These are phyloP conservation scores for Chlorella ohadii DNA, from an alignment of 139 green algal genomes.

Conservation along the genomic window DNA sequence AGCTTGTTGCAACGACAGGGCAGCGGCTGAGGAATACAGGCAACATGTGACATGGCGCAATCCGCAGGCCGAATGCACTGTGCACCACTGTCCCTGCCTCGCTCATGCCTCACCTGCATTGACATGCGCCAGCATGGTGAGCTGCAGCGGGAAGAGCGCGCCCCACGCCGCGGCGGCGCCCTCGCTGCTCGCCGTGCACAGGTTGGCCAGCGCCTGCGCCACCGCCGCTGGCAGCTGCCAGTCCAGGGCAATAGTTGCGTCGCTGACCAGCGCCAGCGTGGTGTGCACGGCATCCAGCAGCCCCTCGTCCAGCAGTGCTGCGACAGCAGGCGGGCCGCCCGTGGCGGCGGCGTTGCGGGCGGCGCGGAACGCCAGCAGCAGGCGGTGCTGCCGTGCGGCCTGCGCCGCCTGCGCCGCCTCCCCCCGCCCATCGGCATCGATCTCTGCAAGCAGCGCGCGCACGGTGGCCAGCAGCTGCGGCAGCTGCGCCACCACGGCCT, in stretches of 20 bases:
- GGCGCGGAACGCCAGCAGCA: slow-evolving; percentile 19
- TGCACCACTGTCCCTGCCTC: not conserved
- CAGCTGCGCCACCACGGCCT: not conserved
- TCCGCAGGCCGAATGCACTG: too few species aligned
- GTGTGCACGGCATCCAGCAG: not conserved
- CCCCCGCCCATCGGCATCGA: not conserved
- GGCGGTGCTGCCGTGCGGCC: not conserved
- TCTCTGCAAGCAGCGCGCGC: not conserved
- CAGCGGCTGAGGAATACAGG: not conserved
- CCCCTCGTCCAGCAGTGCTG: not conserved
- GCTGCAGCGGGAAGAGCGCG: slow-evolving; percentile 24
- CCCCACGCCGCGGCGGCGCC: slow-evolving; percentile 28
- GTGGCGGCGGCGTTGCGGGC: slow-evolving; percentile 32
- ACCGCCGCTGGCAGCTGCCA: slow-evolving; percentile 32
- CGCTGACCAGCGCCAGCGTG: slow-evolving; percentile 4
- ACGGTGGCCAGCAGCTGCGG: not conserved
- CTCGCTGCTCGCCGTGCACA: slow-evolving; percentile 1
- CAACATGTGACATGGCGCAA: too few species aligned
- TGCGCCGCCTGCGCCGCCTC: not conserved
- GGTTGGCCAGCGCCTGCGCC: slow-evolving; percentile 35
- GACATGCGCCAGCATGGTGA: slow-evolving; percentile 34
- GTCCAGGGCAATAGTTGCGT: slow-evolving; percentile 8
- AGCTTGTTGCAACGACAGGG: too few species aligned
- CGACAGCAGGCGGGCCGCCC: not conserved
- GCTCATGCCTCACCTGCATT: not conserved